Evolutionary conservation across 352 stramenopile genomes (phyloP).

Genomic region (Phytophthora constricta): DNA sequence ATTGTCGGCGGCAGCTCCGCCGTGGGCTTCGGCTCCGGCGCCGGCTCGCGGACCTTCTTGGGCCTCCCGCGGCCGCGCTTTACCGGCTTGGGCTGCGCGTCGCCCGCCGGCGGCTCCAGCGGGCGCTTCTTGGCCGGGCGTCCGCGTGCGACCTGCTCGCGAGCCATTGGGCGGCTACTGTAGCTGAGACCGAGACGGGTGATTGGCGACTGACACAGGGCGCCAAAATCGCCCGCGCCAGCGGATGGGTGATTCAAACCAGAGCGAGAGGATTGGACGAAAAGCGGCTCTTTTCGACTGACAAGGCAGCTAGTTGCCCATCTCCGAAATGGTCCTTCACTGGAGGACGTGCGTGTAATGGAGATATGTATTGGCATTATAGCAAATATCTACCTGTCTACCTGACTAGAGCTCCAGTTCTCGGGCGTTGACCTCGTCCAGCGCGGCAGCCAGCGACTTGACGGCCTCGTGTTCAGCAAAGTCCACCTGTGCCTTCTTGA

Average conservation of each 20-base stretch:
- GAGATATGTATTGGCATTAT: not conserved
- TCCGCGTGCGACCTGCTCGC: conserved; percentile 10
- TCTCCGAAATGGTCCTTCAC: not conserved
- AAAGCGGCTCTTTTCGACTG: conserved; percentile 1
- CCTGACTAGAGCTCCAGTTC: conserved; percentile 57
- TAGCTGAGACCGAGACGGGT: conserved; percentile 23
- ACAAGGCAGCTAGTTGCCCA: conserved; percentile 23
- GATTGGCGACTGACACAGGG: conserved; percentile 37
- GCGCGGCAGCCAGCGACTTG: conserved; percentile 46
- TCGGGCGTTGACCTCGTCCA: conserved; percentile 61
- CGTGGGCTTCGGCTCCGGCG: not conserved
- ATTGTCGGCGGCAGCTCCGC: not conserved
- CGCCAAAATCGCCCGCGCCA: conserved; percentile 40
- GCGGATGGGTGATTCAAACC: conserved; percentile 11
- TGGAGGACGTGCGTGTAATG: too few relatives aligned
- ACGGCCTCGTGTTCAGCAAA: conserved; percentile 62
- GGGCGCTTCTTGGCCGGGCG: conserved; percentile 34
- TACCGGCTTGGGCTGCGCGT: conserved; percentile 11
- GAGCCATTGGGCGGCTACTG: conserved; percentile 17
- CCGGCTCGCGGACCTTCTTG: conserved; percentile 15
- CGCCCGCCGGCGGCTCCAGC: conserved; percentile 9
- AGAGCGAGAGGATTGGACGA: conserved; percentile 14
- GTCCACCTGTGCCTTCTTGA: conserved; percentile 82
- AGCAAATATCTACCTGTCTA: not conserved
- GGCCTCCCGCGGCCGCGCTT: conserved; percentile 19